Conservation (phyloP, 148 eudicot species). For the Rhododendron simsii region DNA sequence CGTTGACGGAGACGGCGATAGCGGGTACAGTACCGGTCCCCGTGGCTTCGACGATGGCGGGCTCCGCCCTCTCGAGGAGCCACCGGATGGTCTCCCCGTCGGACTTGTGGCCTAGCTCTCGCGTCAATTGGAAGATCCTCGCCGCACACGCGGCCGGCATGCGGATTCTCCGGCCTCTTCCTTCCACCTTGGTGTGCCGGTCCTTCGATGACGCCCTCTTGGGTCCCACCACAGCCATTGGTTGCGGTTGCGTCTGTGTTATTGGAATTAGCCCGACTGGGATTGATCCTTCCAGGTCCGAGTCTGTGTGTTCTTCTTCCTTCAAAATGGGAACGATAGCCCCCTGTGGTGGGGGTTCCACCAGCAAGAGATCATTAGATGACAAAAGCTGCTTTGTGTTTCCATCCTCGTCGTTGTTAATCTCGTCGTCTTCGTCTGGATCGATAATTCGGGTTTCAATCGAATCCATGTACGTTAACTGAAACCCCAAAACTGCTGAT, state of each 20-base stretch:
- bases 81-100: constrained; percentile 20
- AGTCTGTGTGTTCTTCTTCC: too few relatives aligned
- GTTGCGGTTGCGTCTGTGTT: too few relatives aligned
- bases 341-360: not conserved
- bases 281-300: too few relatives aligned
- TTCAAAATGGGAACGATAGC: too few relatives aligned
- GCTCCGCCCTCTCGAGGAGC: constrained; percentile 81
- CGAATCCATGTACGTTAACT: not conserved
- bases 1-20: constrained; percentile 85
- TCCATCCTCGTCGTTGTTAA: not conserved
- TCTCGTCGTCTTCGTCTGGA: not conserved
- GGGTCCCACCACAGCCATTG: too few relatives aligned
- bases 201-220: too few relatives aligned
- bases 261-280: too few relatives aligned
- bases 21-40: constrained; percentile 91
- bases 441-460: not conserved
- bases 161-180: too few relatives aligned
- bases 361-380: not conserved
- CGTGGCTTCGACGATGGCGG: constrained; percentile 82
- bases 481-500: not conserved
- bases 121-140: too few relatives aligned
- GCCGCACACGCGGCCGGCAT: too few relatives aligned
- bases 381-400: not conserved
- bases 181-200: too few relatives aligned
- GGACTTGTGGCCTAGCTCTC: too few relatives aligned